Conservation (phyloP, 1,284 basidiomycete species). For the Sanghuangporus baumii region DNA sequence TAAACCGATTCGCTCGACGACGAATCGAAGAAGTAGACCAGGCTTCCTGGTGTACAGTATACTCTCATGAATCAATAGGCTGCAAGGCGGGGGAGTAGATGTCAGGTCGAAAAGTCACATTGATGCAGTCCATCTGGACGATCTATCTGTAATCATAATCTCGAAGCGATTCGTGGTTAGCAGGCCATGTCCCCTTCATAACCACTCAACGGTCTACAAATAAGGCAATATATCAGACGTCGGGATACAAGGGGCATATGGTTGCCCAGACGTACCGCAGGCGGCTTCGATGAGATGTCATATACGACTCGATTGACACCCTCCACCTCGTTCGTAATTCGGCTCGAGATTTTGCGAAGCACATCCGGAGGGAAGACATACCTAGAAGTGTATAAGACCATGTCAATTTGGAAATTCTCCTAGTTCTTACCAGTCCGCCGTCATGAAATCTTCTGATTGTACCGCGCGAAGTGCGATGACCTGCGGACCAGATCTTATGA, state of each 20-base stretch:
- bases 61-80: no score
- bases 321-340: constrained; percentile 96
- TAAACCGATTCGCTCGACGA: no score
- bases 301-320: constrained; percentile 94
- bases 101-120: no score
- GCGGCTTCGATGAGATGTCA: constrained; percentile 97
- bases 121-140: no score
- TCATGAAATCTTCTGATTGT: constrained; percentile 95
- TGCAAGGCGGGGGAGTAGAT: no score
- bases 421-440: constrained; percentile 79
- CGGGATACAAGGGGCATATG: background rate
- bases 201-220: constrained; percentile 13
- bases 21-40: no score
- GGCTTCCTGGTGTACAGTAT: no score
- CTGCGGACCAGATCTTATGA: constrained; percentile 29
- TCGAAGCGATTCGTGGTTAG: background rate
- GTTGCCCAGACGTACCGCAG: constrained; percentile 54
- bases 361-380: constrained; percentile 94
- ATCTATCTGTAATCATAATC: background rate
- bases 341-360: constrained; percentile 86
- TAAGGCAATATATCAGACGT: background rate
- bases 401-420: background rate
- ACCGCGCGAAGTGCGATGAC: constrained; percentile 90
- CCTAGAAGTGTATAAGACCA: constrained; percentile 35
- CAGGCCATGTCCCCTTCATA: background rate